These are phyloP conservation scores for Yamadazyma dendronema DNA, from an alignment of 1,139 yeast genomes.

Conservation along the genomic window DNA sequence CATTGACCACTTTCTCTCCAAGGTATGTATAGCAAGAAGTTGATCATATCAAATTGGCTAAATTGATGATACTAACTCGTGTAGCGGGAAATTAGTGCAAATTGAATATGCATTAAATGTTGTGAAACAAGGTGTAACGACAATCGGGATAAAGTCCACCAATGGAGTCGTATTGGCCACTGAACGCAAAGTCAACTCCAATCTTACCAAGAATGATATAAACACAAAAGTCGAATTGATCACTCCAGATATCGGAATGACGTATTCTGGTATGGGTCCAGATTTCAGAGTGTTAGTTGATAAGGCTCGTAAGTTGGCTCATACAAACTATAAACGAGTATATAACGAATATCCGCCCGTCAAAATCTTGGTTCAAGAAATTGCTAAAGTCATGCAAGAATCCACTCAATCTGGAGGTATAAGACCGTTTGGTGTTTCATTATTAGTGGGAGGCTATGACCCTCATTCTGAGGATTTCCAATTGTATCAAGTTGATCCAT, in stretches of 20 bases:
- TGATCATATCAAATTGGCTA: not conserved
- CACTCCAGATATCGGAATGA: constrained; percentile 96
- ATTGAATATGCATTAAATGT: constrained; percentile 97
- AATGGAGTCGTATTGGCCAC: constrained; percentile 97
- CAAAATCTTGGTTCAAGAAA: constrained; percentile 86
- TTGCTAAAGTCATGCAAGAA: constrained; percentile 96
- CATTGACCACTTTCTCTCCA: constrained; percentile 94
- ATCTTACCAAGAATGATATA: constrained; percentile 72
- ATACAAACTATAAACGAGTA: constrained; percentile 85
- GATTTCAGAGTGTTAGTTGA: constrained; percentile 94
- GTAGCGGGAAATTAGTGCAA: constrained; percentile 93
- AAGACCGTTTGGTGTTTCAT: constrained; percentile 95
- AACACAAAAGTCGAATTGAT: constrained; percentile 77
- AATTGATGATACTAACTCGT: constrained; percentile 1
- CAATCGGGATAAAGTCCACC: constrained; percentile 93
- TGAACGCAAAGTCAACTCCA: constrained; percentile 84
- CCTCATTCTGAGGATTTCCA: constrained; percentile 72
- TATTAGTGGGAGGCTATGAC: constrained; percentile 92
- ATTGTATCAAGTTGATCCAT: constrained; percentile 95
- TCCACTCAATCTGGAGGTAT: constrained; percentile 98
- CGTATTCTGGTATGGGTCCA: constrained; percentile 99
- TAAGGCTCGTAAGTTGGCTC: constrained; percentile 90
- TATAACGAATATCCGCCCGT: constrained; percentile 98
- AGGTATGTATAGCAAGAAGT: constrained; percentile 52
- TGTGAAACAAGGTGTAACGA: constrained; percentile 96